Evolutionary conservation across 116 monocot genomes (phyloP).

Genomic region (Papilionanthe hybrid): DNA sequence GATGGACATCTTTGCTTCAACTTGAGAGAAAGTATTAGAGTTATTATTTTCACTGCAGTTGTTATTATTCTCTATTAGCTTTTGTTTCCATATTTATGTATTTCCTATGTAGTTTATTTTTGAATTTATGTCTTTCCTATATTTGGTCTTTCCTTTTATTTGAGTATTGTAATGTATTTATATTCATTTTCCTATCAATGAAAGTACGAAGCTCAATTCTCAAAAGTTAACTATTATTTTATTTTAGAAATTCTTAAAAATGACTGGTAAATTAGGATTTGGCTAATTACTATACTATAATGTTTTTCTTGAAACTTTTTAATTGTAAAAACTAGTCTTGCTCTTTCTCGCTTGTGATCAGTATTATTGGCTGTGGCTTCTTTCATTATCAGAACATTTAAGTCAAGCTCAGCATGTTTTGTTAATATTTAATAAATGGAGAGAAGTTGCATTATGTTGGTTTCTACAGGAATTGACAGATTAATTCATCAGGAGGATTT

Average conservation of each 20-base stretch:
- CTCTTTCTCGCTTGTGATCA: not conserved
- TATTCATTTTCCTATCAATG: no score
- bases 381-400: not conserved
- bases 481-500: not conserved
- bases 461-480: not conserved
- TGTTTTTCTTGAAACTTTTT: not conserved
- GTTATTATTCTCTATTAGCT: no score
- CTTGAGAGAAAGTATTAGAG: no score
- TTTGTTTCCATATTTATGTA: no score
- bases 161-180: no score
- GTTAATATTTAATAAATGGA: not conserved
- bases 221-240: no score
- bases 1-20: no score
- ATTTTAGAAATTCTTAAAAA: not conserved
- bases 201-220: no score
- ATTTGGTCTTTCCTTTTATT: no score
- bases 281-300: not conserved
- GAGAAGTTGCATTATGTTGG: not conserved
- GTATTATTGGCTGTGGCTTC: not conserved
- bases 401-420: not conserved
- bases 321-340: not conserved
- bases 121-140: no score
- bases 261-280: not conserved
- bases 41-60: no score
- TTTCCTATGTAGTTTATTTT: no score